phyloP scores from a whole-genome alignment of 2,329 filamentous ascomycete genomes.

The Xylariaceae sp. region DNA sequence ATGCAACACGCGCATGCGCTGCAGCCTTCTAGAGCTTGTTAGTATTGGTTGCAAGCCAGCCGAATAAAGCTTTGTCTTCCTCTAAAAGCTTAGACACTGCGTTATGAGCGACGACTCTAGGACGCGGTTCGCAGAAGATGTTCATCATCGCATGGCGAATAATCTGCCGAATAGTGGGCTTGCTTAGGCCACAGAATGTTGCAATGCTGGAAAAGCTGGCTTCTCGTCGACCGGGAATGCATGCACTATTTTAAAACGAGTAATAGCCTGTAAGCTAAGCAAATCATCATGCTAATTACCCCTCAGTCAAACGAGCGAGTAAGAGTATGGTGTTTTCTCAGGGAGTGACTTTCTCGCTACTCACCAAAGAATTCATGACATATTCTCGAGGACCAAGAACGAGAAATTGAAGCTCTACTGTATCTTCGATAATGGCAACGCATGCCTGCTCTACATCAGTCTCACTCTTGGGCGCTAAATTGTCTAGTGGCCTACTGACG shows the following conservation, averaged over 20 bases:
- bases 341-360: no score
- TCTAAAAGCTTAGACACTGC: slow-evolving; percentile 25
- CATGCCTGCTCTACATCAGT: slow-evolving; percentile 19
- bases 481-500: slow-evolving; percentile 17
- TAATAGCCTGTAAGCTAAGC: slow-evolving; percentile 31
- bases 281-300: slow-evolving; percentile 24
- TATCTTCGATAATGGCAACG: slow-evolving; percentile 28
- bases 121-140: slow-evolving; percentile 23
- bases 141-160: slow-evolving; percentile 17
- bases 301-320: background rate
- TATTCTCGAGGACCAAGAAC: slow-evolving; percentile 28
- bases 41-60: slow-evolving; percentile 19
- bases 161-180: slow-evolving; percentile 19
- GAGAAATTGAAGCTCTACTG: slow-evolving; percentile 22
- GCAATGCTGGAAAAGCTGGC: slow-evolving; percentile 28
- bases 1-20: slow-evolving; percentile 19
- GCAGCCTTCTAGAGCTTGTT: slow-evolving; percentile 30
- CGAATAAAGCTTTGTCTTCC: slow-evolving; percentile 26
- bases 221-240: slow-evolving; percentile 25
- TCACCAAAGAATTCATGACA: slow-evolving; percentile 23
- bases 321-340: no score
- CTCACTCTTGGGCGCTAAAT: slow-evolving; percentile 11
- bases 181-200: slow-evolving; percentile 12
- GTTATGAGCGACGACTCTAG: slow-evolving; percentile 25
- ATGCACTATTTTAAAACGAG: slow-evolving; percentile 27